phyloP scores from a whole-genome alignment of 768 basidiomycete species.

The Mycena maculata region DNA sequence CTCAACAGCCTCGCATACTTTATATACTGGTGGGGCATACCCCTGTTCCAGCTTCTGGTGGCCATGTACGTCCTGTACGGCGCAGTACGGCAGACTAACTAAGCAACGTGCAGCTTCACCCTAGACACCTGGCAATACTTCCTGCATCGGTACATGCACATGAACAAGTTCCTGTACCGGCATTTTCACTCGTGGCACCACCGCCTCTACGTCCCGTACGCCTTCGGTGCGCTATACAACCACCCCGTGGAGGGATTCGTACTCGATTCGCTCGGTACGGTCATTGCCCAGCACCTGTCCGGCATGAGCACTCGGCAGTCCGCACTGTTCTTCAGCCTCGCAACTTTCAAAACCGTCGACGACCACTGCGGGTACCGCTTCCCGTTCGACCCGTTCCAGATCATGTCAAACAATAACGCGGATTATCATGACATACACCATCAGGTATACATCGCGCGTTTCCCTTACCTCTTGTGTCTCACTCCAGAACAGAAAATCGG shows the following conservation, averaged over 20 bases:
- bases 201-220: constrained; percentile 95
- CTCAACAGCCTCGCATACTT: constrained; percentile 61
- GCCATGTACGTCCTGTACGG: constrained; percentile 78
- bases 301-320: constrained; percentile 85
- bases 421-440: constrained; percentile 99
- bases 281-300: constrained; percentile 75
- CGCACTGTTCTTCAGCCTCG: constrained; percentile 82
- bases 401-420: constrained; percentile 88
- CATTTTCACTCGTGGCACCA: constrained; percentile 96
- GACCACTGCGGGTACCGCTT: constrained; percentile 94
- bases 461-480: not conserved
- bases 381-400: constrained; percentile 92
- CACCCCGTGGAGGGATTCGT: constrained; percentile 95
- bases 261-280: constrained; percentile 86
- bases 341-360: constrained; percentile 93
- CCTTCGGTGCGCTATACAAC: constrained; percentile 97
- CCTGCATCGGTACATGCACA: constrained; percentile 91
- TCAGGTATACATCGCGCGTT: constrained; percentile 66
- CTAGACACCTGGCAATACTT: constrained; percentile 99
- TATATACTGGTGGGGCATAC: constrained; percentile 95
- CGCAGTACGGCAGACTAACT: not conserved
- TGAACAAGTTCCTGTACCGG: constrained; percentile 90
- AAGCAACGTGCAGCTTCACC: constrained; percentile 69
- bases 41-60: constrained; percentile 73
- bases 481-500: constrained; percentile 67